Evolutionary conservation across 768 basidiomycete genomes (phyloP).

Genomic region (Termitomyces sp.): DNA sequence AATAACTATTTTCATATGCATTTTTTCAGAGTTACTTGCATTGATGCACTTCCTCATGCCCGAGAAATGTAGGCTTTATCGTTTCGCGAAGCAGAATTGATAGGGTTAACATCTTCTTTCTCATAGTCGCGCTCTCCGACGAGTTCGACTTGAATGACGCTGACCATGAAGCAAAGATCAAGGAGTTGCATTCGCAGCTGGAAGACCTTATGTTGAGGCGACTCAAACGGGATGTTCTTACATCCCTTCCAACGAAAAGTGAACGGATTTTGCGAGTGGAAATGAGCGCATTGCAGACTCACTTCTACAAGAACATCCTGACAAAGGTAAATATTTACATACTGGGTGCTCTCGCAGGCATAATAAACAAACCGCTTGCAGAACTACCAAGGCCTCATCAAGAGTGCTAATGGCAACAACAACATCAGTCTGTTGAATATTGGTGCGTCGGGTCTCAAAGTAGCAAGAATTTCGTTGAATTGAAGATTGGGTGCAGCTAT

Average conservation of each 20-base stretch:
- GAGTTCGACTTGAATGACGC: conserved; percentile 93
- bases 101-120: conserved; percentile 4
- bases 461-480: neutral
- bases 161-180: conserved; percentile 93
- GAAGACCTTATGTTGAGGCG: conserved; percentile 93
- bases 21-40: conserved; percentile 76
- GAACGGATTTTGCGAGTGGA: conserved; percentile 97
- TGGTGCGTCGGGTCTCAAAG: conserved; percentile 35
- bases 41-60: conserved; percentile 99
- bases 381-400: conserved; percentile 92
- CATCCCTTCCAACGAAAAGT: conserved; percentile 94
- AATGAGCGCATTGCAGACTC: conserved; percentile 94
- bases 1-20: neutral
- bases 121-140: conserved; percentile 79
- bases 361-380: conserved; percentile 20
- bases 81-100: neutral
- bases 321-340: conserved; percentile 54
- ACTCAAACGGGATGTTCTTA: conserved; percentile 93
- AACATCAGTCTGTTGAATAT: conserved; percentile 97
- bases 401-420: conserved; percentile 82
- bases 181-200: conserved; percentile 89
- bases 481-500: conserved; percentile 52
- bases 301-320: conserved; percentile 98
- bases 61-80: conserved; percentile 73
- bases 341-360: no score